These are phyloP conservation scores for Eucalyptus tenuipes DNA, from an alignment of 345 rosid genomes.

Conservation along the genomic window DNA sequence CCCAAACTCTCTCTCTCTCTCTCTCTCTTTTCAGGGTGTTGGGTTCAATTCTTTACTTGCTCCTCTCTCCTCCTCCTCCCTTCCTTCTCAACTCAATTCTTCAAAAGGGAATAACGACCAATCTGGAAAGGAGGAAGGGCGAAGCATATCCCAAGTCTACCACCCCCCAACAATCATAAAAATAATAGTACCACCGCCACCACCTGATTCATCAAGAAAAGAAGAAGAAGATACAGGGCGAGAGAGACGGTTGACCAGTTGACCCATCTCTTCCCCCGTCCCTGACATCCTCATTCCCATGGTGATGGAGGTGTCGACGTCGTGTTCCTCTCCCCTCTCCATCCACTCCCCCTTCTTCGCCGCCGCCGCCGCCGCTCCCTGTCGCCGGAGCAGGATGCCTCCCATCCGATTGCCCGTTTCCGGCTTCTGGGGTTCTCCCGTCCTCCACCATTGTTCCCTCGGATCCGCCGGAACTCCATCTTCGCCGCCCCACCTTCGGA, in stretches of 20 bases:
- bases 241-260: no score
- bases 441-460: not conserved
- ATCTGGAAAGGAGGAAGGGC: not conserved
- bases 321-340: slow-evolving; percentile 3
- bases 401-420: not conserved
- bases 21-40: not conserved
- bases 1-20: not conserved
- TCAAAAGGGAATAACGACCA: not conserved
- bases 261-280: not conserved
- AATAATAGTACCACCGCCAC: not conserved
- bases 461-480: not conserved
- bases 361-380: not conserved
- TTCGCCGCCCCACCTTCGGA: not conserved
- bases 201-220: not conserved
- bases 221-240: not conserved
- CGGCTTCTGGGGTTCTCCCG: not conserved
- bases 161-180: not conserved
- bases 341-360: not conserved
- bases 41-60: not conserved
- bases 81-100: not conserved
- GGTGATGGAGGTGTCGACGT: slow-evolving; percentile 4
- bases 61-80: not conserved
- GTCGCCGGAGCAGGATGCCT: not conserved
- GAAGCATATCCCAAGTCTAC: not conserved
- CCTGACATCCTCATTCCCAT: not conserved